Conservation (phyloP, 345 rosid species). For the Hibiscus tridactylites region DNA sequence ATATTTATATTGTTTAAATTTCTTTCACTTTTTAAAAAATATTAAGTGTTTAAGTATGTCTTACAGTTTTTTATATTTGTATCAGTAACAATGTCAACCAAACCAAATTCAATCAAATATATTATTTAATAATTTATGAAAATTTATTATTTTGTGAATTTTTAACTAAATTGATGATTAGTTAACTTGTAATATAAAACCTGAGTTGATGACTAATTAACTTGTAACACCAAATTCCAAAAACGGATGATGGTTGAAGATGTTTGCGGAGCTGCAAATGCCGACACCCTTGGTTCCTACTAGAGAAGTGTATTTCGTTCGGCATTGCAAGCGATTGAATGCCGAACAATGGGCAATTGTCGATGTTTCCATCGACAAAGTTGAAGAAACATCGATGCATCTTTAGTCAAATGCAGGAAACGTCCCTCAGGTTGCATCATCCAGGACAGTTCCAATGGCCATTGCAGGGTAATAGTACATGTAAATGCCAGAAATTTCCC, state of each 20-base stretch:
- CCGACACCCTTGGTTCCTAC: conserved; percentile 88
- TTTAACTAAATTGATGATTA: too few species aligned
- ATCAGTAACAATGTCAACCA: too few species aligned
- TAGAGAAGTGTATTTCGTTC: conserved; percentile 82
- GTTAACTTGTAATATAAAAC: too few species aligned
- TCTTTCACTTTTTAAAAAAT: too few species aligned
- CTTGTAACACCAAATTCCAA: conserved; percentile 2
- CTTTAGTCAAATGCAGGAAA: conserved; percentile 70
- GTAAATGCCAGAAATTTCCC: too few species aligned
- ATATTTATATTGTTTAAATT: too few species aligned
- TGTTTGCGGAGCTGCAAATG: conserved; percentile 95
- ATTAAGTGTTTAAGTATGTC: too few species aligned
- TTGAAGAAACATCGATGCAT: conserved; percentile 83
- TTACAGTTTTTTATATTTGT: too few species aligned
- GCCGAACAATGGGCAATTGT: conserved; percentile 90
- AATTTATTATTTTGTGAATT: too few species aligned
- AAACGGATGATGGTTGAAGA: conserved; percentile 24
- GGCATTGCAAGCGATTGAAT: conserved; percentile 67
- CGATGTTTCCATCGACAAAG: conserved; percentile 77
- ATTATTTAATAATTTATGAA: too few species aligned
- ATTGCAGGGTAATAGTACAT: too few species aligned
- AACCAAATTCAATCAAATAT: too few species aligned
- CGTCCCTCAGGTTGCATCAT: conserved; percentile 47
- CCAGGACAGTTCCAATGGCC: conserved; percentile 20
- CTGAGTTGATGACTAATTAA: not conserved